phyloP scores from a whole-genome alignment of 2,329 filamentous ascomycete genomes.

The Colletotrichum sp. region DNA sequence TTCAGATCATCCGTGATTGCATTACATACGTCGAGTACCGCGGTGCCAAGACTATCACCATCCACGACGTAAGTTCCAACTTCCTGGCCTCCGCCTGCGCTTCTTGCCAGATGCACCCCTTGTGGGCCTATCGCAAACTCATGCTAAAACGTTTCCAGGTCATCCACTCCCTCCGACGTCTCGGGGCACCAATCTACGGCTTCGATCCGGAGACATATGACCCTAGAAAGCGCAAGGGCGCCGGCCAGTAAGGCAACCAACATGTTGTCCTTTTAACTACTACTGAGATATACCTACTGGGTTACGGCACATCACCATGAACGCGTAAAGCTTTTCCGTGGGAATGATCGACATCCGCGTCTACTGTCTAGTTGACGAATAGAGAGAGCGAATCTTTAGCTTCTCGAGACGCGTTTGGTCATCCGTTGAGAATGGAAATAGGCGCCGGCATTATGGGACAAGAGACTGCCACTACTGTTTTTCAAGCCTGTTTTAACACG shows the following conservation, averaged over 20 bases:
- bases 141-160: constrained; percentile 46
- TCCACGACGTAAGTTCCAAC: constrained; percentile 57
- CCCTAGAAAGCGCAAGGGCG: constrained; percentile 24
- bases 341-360: not conserved
- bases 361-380: not conserved
- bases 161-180: constrained; percentile 50
- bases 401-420: not conserved
- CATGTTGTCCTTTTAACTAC: not conserved
- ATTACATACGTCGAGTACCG: constrained; percentile 58
- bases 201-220: constrained; percentile 52
- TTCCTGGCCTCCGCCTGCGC: not conserved
- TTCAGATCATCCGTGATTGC: constrained; percentile 57
- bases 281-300: not conserved
- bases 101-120: not conserved
- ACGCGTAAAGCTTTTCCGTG: not conserved
- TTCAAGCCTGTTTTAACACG: not conserved
- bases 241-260: not conserved
- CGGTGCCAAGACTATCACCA: constrained; percentile 65
- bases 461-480: not conserved
- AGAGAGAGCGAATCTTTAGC: not conserved
- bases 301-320: not conserved
- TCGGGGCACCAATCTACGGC: constrained; percentile 62
- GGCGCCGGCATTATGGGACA: not conserved
- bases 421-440: not conserved
- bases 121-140: not conserved